A percentile compares a stretch with the other conserved stretches of the same genome.
Evolutionary conservation across 2,329 filamentous ascomycete genomes (phyloP).

Genomic region (Talaromyces amestolkiae): DNA sequence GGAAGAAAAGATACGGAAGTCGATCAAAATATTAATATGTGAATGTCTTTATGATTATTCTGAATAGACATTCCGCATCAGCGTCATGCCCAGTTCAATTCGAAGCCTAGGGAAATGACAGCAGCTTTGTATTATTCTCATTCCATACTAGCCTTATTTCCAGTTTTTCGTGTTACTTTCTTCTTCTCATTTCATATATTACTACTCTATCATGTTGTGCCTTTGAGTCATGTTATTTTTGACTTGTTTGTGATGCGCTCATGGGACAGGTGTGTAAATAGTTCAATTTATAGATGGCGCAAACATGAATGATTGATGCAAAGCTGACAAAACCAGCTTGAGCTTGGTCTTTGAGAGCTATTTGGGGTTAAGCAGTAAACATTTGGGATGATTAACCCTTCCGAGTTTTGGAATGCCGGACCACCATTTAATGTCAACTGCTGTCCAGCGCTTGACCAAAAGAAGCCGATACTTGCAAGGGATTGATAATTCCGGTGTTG

Average conservation of each 20-base stretch:
- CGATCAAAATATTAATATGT: constrained; percentile 2
- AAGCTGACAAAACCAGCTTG: no score
- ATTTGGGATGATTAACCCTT: no score
- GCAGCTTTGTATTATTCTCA: neutral
- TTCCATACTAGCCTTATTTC: neutral
- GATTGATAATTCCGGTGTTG: no score
- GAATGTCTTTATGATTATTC: constrained; percentile 7
- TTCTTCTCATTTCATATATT: neutral
- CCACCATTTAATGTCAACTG: no score
- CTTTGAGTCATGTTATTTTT: neutral
- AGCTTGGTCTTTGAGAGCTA: no score
- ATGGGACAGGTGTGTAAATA: constrained; percentile 11
- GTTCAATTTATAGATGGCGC: neutral
- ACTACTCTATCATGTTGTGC: neutral
- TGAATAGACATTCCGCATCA: neutral
- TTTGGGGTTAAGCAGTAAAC: no score
- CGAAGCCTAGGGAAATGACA: neutral
- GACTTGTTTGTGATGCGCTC: neutral
- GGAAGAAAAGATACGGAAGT: neutral
- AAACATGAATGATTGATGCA: neutral
- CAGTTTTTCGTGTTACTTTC: neutral
- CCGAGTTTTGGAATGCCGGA: no score
- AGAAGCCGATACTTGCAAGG: no score
- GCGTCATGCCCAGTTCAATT: neutral
- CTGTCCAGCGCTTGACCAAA: no score